A percentile compares a stretch with the other conserved stretches of the same genome.
These are phyloP conservation scores for Afroboletus lepidellus DNA, from an alignment of 1,284 basidiomycete genomes.

Conservation along the genomic window DNA sequence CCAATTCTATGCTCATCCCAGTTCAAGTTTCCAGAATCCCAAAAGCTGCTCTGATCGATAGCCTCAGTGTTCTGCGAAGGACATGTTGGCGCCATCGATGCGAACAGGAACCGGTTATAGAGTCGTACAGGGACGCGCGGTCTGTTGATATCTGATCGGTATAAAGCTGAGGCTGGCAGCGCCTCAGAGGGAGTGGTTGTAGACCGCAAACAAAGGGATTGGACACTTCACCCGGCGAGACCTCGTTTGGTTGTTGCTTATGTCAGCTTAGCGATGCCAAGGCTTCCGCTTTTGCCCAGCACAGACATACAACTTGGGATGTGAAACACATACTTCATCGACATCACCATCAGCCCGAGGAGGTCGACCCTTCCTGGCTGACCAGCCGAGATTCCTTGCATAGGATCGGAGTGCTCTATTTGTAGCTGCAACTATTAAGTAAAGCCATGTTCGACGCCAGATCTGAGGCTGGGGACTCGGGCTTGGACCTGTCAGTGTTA, in stretches of 20 bases:
- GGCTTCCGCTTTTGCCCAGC: no score
- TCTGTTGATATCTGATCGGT: constrained; percentile 3
- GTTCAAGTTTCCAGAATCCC: constrained; percentile 47
- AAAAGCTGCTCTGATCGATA: constrained; percentile 62
- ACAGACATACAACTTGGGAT: no score
- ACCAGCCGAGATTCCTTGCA: no score
- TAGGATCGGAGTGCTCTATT: no score
- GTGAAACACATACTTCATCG: not conserved
- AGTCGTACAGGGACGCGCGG: constrained; percentile 12
- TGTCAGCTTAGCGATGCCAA: not conserved
- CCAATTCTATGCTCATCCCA: constrained; percentile 70
- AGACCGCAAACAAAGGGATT: not conserved
- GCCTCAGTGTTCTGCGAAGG: constrained; percentile 50
- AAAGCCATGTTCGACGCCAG: no score
- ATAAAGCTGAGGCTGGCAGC: constrained; percentile 1
- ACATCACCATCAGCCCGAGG: no score
- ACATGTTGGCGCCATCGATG: constrained; percentile 37
- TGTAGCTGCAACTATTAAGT: no score
- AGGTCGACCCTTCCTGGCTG: no score
- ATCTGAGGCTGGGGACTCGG: no score
- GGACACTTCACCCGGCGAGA: not conserved
- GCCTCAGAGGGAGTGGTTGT: not conserved
- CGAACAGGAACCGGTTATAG: not conserved
- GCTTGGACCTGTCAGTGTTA: no score
- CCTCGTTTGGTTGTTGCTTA: not conserved